Evolutionary conservation across 345 rosid species (phyloP).

Genomic region (Hibiscus trionum): DNA sequence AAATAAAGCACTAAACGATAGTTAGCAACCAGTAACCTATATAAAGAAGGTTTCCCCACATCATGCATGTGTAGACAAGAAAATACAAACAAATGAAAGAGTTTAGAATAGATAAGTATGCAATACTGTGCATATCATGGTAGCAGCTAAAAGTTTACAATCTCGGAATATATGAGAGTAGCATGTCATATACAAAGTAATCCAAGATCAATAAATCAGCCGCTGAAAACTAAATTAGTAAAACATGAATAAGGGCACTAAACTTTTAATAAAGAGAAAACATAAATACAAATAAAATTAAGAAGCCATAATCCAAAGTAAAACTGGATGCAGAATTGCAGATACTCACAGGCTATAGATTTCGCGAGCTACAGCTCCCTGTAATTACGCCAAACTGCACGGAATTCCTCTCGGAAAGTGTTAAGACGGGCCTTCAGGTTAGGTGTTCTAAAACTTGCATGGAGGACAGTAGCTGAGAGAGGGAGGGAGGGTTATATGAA

Average conservation of each 20-base stretch:
- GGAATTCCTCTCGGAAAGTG: conserved; percentile 94
- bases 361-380: conserved; percentile 62
- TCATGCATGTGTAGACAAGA: not conserved
- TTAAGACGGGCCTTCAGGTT: conserved; percentile 92
- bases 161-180: not conserved
- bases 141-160: not conserved
- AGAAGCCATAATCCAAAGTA: not conserved
- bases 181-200: not conserved
- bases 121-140: not conserved
- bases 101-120: not conserved
- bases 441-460: conserved; percentile 93
- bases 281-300: not conserved
- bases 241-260: not conserved
- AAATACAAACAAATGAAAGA: not conserved
- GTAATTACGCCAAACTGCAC: conserved; percentile 95
- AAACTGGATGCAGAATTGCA: conserved; percentile 1
- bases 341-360: conserved; percentile 19
- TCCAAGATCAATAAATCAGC: not conserved
- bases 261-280: not conserved
- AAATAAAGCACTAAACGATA: not conserved
- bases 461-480: conserved; percentile 61
- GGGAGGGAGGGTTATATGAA: not conserved
- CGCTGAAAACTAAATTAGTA: not conserved
- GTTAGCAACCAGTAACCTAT: not conserved
- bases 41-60: not conserved